Base-by-base conservation (phyloP, 441 rosid species). In the Adansonia grandidieri region DNA sequence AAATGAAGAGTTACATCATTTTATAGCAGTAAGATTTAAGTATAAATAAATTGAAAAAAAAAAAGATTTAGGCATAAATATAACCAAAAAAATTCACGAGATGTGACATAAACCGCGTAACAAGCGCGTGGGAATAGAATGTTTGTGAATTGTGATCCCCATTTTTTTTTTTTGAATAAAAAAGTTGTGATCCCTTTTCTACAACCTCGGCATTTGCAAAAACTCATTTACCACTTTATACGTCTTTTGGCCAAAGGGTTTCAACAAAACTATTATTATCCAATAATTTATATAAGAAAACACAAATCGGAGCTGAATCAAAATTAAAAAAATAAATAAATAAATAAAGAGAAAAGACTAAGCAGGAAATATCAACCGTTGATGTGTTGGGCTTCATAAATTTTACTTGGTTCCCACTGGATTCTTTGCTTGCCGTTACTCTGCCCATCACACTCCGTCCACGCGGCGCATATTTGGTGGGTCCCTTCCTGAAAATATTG, bases 121-220 rank as follows among this genome's bases (percentile, higher is more conserved):
- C 10, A 2, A 10, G 28, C 17, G 82, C 69, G 82, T 66, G 74
- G 28, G 28, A 57, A 73, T n/a, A 11, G 53, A n/a, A 69, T 77
- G 57, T 58, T 77, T 67, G 24, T 2, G 66, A 68, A 54, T 15
- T 44, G 47, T 44, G 9, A 44, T 42, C 1, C 5, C 10, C 42
- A 37, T 37, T 37, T 37, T 37, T 37, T 5, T 44, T 44, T 32
- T 28, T 24, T 24, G 28, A 37, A 37, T 37, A 37, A 2, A 37
- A 37, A 37, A 37, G 0, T 37, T 37, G 17, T 54, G 60, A 28
- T 42, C 6, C 19, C 17, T 20, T 65, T 32, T n/a, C 17, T 11
- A 11, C 42, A 84, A 76, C 82, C 79, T 82, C 80, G 82, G 72
- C 79, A 13, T 68, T 47, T 61, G 76, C 76, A 71, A 80, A 69